phyloP scores from a whole-genome alignment of 1,284 basidiomycete species.

The Vanrija sp. region DNA sequence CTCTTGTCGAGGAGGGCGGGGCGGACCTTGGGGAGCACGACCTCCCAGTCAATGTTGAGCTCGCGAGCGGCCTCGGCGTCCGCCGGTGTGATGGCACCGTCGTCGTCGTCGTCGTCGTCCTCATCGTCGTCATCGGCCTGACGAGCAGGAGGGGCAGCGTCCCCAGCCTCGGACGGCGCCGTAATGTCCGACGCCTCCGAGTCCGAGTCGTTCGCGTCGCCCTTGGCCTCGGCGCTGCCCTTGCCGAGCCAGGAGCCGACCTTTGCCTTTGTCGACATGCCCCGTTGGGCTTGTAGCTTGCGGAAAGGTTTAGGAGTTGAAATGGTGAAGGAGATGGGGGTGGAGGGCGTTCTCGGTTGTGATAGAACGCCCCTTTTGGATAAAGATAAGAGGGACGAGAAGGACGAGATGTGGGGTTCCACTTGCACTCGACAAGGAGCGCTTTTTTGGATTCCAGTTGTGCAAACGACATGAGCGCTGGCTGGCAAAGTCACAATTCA shows the following conservation, averaged over 20 bases:
- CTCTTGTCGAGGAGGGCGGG: slow-evolving; percentile 30
- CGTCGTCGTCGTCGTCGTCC: slow-evolving; percentile 16
- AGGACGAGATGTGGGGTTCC: background rate
- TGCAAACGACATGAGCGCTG: no score
- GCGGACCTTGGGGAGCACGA: slow-evolving; percentile 26
- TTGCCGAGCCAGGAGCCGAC: slow-evolving; percentile 47
- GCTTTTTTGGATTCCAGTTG: no score
- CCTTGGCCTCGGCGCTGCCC: slow-evolving; percentile 6
- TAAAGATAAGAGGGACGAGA: background rate
- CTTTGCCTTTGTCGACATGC: slow-evolving; percentile 41
- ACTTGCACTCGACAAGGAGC: no score
- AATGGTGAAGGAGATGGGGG: background rate
- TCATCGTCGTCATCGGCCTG: slow-evolving; percentile 25
- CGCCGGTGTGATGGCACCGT: background rate
- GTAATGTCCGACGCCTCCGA: slow-evolving; percentile 18
- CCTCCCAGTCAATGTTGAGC: slow-evolving; percentile 36
- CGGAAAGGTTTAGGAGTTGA: slow-evolving; percentile 23
- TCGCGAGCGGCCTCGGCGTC: slow-evolving; percentile 12
- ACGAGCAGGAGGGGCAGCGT: slow-evolving; percentile 8
- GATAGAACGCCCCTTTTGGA: background rate
- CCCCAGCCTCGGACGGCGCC: slow-evolving; percentile 1
- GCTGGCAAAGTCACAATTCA: no score
- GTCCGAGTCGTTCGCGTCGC: slow-evolving; percentile 36
- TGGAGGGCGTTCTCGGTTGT: background rate
- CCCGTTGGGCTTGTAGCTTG: slow-evolving; percentile 39